Conservation (phyloP, 371 early-diverging fungal species). For the Mortierella sp. region DNA sequence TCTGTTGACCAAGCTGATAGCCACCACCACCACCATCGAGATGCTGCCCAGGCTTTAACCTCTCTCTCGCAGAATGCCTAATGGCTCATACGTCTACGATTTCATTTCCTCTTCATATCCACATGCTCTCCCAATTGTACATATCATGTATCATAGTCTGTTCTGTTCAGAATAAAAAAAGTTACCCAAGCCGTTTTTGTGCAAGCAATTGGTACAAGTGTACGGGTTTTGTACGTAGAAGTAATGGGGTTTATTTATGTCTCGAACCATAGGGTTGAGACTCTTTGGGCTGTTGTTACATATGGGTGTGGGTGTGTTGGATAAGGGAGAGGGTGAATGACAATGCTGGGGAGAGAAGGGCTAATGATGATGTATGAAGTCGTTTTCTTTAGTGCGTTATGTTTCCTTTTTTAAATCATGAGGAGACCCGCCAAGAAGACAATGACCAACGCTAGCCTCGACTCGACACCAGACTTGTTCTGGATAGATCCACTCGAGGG, state of each 20-base stretch:
- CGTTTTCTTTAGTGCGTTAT: neutral
- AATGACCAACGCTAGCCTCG: constrained; percentile 37
- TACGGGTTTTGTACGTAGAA: constrained; percentile 3
- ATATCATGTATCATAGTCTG: neutral
- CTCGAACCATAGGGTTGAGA: neutral
- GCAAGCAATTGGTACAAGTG: neutral
- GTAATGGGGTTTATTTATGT: neutral
- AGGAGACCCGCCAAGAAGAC: constrained; percentile 36
- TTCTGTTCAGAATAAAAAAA: neutral
- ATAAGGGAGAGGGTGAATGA: neutral
- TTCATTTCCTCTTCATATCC: neutral
- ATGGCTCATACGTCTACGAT: neutral
- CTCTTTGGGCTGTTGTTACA: neutral
- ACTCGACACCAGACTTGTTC: constrained; percentile 26
- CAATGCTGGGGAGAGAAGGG: neutral
- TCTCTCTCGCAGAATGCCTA: constrained; percentile 30
- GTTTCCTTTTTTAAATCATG: constrained; percentile 21
- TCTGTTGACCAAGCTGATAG: neutral
- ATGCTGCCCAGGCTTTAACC: constrained; percentile 43
- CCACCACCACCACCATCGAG: constrained; percentile 10
- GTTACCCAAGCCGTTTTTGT: neutral
- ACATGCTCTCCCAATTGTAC: neutral
- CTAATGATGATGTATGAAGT: neutral
- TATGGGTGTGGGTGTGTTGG: neutral
- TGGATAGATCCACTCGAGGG: constrained; percentile 33